Evolutionary conservation across 163 green algal genomes (phyloP), one percentile per base, ranked within the genome.

Genomic region (Scenedesmus sp.): DNA sequence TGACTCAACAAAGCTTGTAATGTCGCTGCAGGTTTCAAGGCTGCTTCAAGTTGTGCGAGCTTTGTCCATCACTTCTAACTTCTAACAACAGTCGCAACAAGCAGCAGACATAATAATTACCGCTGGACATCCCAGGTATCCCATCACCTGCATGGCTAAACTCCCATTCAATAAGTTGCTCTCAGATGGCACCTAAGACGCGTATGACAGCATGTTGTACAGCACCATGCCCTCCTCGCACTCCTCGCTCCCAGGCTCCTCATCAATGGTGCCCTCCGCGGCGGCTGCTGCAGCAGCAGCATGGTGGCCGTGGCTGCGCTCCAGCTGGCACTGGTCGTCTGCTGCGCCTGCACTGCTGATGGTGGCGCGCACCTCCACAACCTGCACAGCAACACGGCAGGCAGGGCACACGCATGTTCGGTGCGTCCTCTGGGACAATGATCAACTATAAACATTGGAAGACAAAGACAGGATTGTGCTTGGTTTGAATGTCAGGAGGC

Each of bases 301-400:
- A 35, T 35, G 24, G 22, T 72, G 59, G 3, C 13, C 0, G 13
- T 72, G 59, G 16, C 59, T 35, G 24, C 20, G 22, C 7, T 72
- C 59, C 59, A 72, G 59, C 59, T 35, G 59, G 59, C 59, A 72
- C 59, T 35, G 59, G 33, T 81, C n/a, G 1, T 81, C 72, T 26
- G 72, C 72, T 30, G 72, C 72, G 35, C 35, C 72, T 44, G 72
- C 72, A 33, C 81, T 87, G 81, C n/a, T 76, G 81, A 87, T 87
- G 81, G 51, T 42, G 22, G 81, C 81, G 2, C 51, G 30, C 81
- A 87, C 81, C 10, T 72, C 37, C 0, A 81, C 35, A 43, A 81
- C 72, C 72, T 43, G 35, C 30, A 33, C 1, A 3, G 6, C 20
- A n/a, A 33, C 22, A 33, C 22, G 9, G 51, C 1, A 22, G 51